These are phyloP conservation scores for Kuraishia floccosa DNA, from an alignment of 805 yeast genomes.

Conservation along the genomic window DNA sequence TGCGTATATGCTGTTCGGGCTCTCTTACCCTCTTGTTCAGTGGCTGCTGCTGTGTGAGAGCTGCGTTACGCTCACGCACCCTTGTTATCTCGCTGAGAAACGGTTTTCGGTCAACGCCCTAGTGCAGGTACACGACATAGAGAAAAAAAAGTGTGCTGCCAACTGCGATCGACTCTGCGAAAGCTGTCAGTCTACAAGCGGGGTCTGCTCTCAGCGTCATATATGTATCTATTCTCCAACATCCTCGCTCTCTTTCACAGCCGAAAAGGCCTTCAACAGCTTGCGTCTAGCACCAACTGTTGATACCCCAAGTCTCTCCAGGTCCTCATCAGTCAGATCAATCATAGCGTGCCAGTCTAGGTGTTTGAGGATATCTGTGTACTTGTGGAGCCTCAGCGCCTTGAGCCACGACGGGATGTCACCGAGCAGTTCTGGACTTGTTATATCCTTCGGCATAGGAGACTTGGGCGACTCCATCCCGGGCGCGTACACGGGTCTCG, in stretches of 20 bases:
- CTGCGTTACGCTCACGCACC: too few species aligned
- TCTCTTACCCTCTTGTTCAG: too few species aligned
- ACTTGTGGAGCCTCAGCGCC: slow-evolving; percentile 82
- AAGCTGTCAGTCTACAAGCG: too few species aligned
- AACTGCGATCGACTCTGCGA: too few species aligned
- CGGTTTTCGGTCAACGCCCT: too few species aligned
- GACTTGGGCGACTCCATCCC: slow-evolving; percentile 16
- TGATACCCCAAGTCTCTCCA: slow-evolving; percentile 74
- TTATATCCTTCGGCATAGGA: slow-evolving; percentile 38
- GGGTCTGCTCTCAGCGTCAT: too few species aligned
- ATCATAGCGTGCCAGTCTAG: slow-evolving; percentile 74
- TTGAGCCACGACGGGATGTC: slow-evolving; percentile 93
- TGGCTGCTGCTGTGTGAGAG: too few species aligned
- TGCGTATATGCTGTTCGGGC: too few species aligned
- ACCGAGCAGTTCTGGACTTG: slow-evolving; percentile 41
- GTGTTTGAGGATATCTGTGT: slow-evolving; percentile 72
- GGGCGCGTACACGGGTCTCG: slow-evolving; percentile 2
- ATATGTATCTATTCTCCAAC: too few species aligned
- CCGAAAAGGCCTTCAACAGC: slow-evolving; percentile 81
- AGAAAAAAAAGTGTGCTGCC: too few species aligned
- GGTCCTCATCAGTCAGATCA: slow-evolving; percentile 51
- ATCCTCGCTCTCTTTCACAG: slow-evolving; percentile 54
- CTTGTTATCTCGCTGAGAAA: too few species aligned
- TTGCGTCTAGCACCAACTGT: slow-evolving; percentile 96
- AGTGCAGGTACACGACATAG: too few species aligned